Evolutionary conservation across 1,139 yeast species (phyloP).

Genomic region (Scheffersomyces segobiensis): DNA sequence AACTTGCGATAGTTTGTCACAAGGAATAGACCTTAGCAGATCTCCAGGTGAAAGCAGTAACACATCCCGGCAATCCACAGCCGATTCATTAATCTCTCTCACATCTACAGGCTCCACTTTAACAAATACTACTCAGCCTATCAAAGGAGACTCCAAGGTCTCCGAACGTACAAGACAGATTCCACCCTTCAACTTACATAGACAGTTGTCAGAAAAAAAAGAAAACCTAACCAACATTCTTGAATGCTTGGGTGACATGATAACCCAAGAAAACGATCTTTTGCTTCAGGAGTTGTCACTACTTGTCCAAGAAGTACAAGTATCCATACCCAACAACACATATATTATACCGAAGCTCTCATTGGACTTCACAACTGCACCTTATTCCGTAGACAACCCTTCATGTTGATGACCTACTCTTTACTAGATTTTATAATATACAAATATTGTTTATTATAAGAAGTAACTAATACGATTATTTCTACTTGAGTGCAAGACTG

Average conservation of each 20-base stretch:
- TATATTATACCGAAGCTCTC: slow-evolving; percentile 4
- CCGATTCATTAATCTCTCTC: neutral
- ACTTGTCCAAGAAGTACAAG: slow-evolving; percentile 9
- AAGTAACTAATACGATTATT: neutral
- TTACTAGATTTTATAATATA: neutral
- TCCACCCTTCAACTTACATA: slow-evolving; percentile 10
- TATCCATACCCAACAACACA: slow-evolving; percentile 14
- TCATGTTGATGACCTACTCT: neutral
- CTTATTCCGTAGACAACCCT: neutral
- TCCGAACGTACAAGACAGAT: slow-evolving; percentile 5
- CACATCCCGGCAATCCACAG: neutral
- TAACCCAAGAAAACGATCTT: slow-evolving; percentile 8
- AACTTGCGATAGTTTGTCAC: neutral
- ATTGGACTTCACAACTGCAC: neutral
- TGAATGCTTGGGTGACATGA: slow-evolving; percentile 12
- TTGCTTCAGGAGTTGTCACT: slow-evolving; percentile 6
- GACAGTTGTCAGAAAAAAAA: slow-evolving; percentile 9
- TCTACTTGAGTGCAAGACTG: slow-evolving; percentile 12
- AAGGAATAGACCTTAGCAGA: neutral
- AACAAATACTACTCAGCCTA: neutral
- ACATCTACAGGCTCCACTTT: neutral
- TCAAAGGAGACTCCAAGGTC: neutral
- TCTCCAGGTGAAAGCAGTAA: neutral
- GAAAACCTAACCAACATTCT: slow-evolving; percentile 12
- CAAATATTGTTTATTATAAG: neutral